A percentile compares a stretch with the other conserved stretches of the same genome.
Evolutionary conservation across 2,329 filamentous ascomycete species (phyloP).

Genomic region (Allantophomopsis cytisporea): DNA sequence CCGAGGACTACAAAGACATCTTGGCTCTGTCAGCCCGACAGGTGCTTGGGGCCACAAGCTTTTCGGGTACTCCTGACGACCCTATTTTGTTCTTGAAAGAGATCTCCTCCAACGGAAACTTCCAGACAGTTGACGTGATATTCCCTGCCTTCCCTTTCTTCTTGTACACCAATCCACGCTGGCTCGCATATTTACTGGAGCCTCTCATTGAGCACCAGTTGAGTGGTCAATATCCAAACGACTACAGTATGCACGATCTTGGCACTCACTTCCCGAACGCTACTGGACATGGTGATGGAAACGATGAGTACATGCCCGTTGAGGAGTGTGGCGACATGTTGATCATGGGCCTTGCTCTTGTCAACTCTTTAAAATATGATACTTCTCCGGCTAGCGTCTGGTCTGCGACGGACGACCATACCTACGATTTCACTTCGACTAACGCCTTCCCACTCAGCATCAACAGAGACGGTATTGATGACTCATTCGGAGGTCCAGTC

Average conservation of each 20-base stretch:
- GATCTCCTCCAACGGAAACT: conserved; percentile 75
- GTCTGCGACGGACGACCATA: conserved; percentile 25
- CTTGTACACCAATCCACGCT: conserved; percentile 69
- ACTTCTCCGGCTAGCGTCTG: conserved; percentile 43
- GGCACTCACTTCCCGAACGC: conserved; percentile 62
- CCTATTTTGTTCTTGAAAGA: conserved; percentile 74
- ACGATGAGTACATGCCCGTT: conserved; percentile 53
- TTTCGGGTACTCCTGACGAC: conserved; percentile 57
- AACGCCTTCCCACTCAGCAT: conserved; percentile 18
- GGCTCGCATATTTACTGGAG: conserved; percentile 68
- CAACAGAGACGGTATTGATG: conserved; percentile 43
- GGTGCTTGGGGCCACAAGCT: conserved; percentile 65
- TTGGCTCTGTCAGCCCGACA: conserved; percentile 68
- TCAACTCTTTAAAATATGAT: conserved; percentile 58
- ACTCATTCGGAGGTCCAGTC: conserved; percentile 41
- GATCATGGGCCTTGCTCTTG: conserved; percentile 60
- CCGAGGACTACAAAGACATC: conserved; percentile 64
- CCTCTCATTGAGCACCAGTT: conserved; percentile 71
- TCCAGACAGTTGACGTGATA: conserved; percentile 78
- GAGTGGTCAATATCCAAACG: conserved; percentile 73
- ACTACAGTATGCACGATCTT: conserved; percentile 68
- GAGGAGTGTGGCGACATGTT: conserved; percentile 57
- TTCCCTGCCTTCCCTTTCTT: conserved; percentile 82
- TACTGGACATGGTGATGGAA: conserved; percentile 55
- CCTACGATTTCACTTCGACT: conserved; percentile 9